These are phyloP conservation scores for Arachis stenosperma DNA, from an alignment of 306 rosid species.

Conservation along the genomic window DNA sequence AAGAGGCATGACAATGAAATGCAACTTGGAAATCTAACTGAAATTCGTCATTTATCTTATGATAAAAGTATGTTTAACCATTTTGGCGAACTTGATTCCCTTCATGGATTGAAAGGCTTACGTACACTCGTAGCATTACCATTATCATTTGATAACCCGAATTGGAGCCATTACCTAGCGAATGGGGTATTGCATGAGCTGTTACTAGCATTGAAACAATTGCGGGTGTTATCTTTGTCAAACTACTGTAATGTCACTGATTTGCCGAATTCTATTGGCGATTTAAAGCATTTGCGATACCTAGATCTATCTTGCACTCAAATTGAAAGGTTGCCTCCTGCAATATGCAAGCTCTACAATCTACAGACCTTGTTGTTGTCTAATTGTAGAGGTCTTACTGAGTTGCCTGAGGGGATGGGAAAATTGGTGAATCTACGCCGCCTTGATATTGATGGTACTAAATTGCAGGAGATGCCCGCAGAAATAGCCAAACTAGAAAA, in stretches of 20 bases:
- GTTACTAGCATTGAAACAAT: no score
- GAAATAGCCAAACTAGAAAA: not conserved
- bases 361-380: not conserved
- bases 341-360: not conserved
- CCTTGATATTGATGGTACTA: not conserved
- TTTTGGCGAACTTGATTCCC: not conserved
- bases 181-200: no score
- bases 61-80: not conserved
- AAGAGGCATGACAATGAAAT: not conserved
- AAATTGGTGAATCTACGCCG: not conserved
- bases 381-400: not conserved
- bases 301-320: no score
- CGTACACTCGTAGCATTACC: slow-evolving; percentile 1
- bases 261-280: no score
- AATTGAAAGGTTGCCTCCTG: no score
- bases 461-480: not conserved
- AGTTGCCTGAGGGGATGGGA: not conserved
- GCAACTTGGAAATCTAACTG: not conserved
- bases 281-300: no score
- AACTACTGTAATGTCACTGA: no score
- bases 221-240: no score
- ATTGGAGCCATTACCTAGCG: no score
- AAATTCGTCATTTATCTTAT: not conserved
- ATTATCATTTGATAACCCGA: no score
- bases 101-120: not conserved